These are phyloP conservation scores for Leishmania major DNA, from an alignment of 208 protist genomes.

Conservation along the genomic window DNA sequence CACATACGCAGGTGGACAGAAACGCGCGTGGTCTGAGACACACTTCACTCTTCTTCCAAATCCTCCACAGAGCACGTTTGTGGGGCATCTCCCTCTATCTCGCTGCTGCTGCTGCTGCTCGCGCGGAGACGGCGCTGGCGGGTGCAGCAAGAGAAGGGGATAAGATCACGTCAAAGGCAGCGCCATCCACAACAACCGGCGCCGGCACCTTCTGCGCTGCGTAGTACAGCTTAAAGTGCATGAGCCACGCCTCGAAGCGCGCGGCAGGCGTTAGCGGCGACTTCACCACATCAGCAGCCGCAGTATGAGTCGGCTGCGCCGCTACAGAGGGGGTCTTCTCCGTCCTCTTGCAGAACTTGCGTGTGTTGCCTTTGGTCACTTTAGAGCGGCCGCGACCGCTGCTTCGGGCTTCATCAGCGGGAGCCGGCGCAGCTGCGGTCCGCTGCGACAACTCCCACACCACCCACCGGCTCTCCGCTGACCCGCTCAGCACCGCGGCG, in stretches of 20 bases:
- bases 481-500: slow-evolving; percentile 31
- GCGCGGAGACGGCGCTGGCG: not conserved
- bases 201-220: slow-evolving; percentile 31
- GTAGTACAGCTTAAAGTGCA: slow-evolving; percentile 41
- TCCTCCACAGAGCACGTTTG: not conserved
- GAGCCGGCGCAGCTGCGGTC: not conserved
- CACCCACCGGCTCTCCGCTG: slow-evolving; percentile 53
- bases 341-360: not conserved
- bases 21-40: not conserved
- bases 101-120: slow-evolving; percentile 3
- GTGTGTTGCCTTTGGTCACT: not conserved
- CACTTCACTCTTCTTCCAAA: not conserved
- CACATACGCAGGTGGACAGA: not conserved
- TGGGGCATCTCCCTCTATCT: not conserved
- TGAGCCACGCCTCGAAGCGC: slow-evolving; percentile 45
- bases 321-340: not conserved
- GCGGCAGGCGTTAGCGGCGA: slow-evolving; percentile 1
- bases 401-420: not conserved
- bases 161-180: slow-evolving; percentile 57
- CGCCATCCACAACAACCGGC: slow-evolving; percentile 48
- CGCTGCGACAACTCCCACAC: slow-evolving; percentile 42
- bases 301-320: not conserved
- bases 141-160: slow-evolving; percentile 3
- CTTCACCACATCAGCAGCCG: not conserved
- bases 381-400: not conserved